Evolutionary conservation across 257 asterid genomes (phyloP).

Genomic region (Capsicum chinense): DNA sequence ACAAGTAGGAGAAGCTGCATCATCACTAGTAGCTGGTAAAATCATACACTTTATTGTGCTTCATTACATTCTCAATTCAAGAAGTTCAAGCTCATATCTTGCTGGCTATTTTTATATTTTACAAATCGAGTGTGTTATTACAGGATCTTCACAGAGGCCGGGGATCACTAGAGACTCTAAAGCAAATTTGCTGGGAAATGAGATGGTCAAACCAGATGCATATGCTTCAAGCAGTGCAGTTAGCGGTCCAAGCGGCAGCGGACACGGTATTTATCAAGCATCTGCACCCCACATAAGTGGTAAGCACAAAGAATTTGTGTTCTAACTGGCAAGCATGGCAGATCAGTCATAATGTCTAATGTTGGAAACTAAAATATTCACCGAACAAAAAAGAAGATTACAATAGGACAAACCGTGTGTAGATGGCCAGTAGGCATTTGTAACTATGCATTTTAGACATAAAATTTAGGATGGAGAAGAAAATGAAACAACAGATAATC

Average conservation of each 20-base stretch:
- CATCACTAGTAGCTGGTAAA: slow-evolving; percentile 79
- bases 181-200: slow-evolving; percentile 62
- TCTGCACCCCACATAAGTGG: slow-evolving; percentile 57
- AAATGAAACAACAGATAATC: slow-evolving; percentile 19
- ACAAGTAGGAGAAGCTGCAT: slow-evolving; percentile 75
- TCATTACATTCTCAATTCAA: neutral
- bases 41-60: slow-evolving; percentile 13
- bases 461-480: slow-evolving; percentile 19
- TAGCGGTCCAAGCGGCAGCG: slow-evolving; percentile 58
- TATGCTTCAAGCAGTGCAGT: slow-evolving; percentile 60
- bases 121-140: slow-evolving; percentile 33
- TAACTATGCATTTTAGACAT: neutral
- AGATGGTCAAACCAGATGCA: slow-evolving; percentile 62
- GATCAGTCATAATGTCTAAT: neutral
- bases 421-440: neutral
- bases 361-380: slow-evolving; percentile 5
- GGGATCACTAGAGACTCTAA: slow-evolving; percentile 64
- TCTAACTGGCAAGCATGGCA: neutral
- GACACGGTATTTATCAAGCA: slow-evolving; percentile 71
- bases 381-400: neutral
- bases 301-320: slow-evolving; percentile 29
- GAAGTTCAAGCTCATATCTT: slow-evolving; percentile 5
- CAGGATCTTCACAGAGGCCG: slow-evolving; percentile 66
- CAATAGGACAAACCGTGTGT: neutral
- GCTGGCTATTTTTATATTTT: slow-evolving; percentile 21